These are phyloP conservation scores for Phlebopus sp. DNA, from an alignment of 1,284 basidiomycete genomes.

Conservation along the genomic window DNA sequence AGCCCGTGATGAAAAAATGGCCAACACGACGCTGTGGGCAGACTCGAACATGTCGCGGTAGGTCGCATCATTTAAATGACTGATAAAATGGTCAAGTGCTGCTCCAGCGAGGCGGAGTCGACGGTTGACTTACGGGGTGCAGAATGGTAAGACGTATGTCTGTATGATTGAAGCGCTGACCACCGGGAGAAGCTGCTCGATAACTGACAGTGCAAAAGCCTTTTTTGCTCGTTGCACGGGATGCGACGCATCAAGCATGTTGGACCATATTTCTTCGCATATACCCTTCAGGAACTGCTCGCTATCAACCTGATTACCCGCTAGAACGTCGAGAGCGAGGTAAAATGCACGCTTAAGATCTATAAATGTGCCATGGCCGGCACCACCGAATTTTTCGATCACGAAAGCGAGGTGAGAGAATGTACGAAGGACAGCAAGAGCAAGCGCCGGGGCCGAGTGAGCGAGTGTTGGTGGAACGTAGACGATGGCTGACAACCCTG, in stretches of 20 bases:
- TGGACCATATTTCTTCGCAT: constrained; percentile 31
- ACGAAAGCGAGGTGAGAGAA: constrained; percentile 68
- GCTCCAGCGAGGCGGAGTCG: background rate
- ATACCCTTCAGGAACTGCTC: constrained; percentile 43
- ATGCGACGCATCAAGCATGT: constrained; percentile 10
- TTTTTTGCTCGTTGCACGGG: constrained; percentile 46
- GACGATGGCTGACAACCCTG: constrained; percentile 52
- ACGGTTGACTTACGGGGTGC: constrained; percentile 51
- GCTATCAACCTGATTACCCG: constrained; percentile 41
- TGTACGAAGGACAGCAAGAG: constrained; percentile 48
- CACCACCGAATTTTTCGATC: constrained; percentile 71
- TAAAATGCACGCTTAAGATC: constrained; percentile 72
- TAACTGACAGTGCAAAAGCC: constrained; percentile 60
- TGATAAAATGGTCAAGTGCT: constrained; percentile 23
- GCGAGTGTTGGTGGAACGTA: constrained; percentile 40
- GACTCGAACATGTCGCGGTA: constrained; percentile 72
- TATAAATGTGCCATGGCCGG: constrained; percentile 48
- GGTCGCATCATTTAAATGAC: constrained; percentile 52
- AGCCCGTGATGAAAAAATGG: constrained; percentile 61
- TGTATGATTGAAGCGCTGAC: constrained; percentile 48
- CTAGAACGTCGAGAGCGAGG: constrained; percentile 67
- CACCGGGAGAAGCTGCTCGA: constrained; percentile 67
- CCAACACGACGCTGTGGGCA: constrained; percentile 69
- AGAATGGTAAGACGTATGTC: constrained; percentile 52
- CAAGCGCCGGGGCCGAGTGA: constrained; percentile 43